Base-by-base conservation (phyloP, 169 alveolate genomes). In the Blepharisma undulans region DNA sequence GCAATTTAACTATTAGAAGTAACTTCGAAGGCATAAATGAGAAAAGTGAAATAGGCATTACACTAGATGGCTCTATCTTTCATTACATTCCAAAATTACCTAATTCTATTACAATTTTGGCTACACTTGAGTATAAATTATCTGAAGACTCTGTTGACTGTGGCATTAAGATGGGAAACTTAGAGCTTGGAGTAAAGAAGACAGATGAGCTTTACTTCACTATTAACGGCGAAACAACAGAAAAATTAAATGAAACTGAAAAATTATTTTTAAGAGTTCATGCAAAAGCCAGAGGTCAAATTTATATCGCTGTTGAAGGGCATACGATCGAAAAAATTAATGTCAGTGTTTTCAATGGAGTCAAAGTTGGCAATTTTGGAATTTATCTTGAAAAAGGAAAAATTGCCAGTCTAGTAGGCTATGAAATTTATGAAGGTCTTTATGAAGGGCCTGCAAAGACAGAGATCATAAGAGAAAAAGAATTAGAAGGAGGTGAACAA, bases 401-500 rank as follows among this genome's bases (percentile, higher is more conserved):
- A 14, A 8, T 71, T 66, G 25, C 10, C 5, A 82, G 30, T 4
- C n/a, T 86, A 71, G 25, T 25, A 34, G 90, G 80, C 1, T 72
- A 66, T 66, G 25, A 29, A 21, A 6, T 72, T 10, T 86, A 86
- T 86, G 82, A 86, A 86, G 82, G 82, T 7, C 8, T 25, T n/a
- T 21, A 25, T 34, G 89, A 82, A 82, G 25, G 66, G 6, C 34
- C 21, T 18, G 7, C 14, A 48, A 12, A 48, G 14, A 18, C 66
- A 2, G 14, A 48, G 66, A 48, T 78, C 7, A 61, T 25, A 78
- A 78, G 18, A 78, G 61, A 59, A 7, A 78, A 78, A 78, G 60
- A 21, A 10, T 36, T 78, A 27, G 86, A 78, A 78, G 86, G 86
- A 0, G 86, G 86, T 27, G 86, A 78, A 32, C 21, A 61, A 34